phyloP scores from a whole-genome alignment of 2,329 filamentous ascomycete genomes.

The Colletotrichum magnum region DNA sequence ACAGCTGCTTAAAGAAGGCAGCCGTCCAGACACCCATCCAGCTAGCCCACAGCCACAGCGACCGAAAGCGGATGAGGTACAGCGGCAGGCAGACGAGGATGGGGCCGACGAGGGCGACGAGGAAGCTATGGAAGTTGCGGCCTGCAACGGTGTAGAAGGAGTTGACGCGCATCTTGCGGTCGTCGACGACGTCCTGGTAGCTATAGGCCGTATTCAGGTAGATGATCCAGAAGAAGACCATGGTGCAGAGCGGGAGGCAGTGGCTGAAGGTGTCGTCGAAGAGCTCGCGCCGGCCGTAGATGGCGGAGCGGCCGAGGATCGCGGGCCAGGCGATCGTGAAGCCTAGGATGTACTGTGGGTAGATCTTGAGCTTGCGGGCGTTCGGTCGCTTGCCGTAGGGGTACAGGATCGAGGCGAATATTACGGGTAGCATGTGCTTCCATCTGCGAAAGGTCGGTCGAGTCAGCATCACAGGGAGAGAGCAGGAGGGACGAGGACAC shows the following conservation, averaged over 20 bases:
- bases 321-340: constrained; percentile 45
- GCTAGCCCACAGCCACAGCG: constrained; percentile 32
- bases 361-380: constrained; percentile 41
- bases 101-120: constrained; percentile 29
- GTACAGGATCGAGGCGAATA: constrained; percentile 42
- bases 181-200: constrained; percentile 45
- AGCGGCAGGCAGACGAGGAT: constrained; percentile 30
- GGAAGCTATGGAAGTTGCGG: constrained; percentile 30
- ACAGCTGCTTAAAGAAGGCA: constrained; percentile 36
- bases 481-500: no score
- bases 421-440: constrained; percentile 42
- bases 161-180: constrained; percentile 44
- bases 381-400: constrained; percentile 44
- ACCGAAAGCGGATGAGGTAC: constrained; percentile 23
- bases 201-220: constrained; percentile 46
- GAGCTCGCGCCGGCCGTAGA: constrained; percentile 40
- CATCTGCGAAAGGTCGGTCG: constrained; percentile 30
- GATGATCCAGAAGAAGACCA: constrained; percentile 47
- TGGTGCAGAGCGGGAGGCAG: constrained; percentile 44
- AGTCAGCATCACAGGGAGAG: neutral
- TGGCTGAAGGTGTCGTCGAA: constrained; percentile 39
- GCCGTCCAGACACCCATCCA: constrained; percentile 36
- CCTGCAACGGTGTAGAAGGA: constrained; percentile 42
- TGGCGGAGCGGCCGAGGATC: constrained; percentile 43
- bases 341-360: constrained; percentile 45